A percentile compares a stretch with the other conserved stretches of the same genome.
These are phyloP conservation scores for Drechmeria coniospora DNA, from an alignment of 2,329 filamentous ascomycete genomes.

Conservation along the genomic window DNA sequence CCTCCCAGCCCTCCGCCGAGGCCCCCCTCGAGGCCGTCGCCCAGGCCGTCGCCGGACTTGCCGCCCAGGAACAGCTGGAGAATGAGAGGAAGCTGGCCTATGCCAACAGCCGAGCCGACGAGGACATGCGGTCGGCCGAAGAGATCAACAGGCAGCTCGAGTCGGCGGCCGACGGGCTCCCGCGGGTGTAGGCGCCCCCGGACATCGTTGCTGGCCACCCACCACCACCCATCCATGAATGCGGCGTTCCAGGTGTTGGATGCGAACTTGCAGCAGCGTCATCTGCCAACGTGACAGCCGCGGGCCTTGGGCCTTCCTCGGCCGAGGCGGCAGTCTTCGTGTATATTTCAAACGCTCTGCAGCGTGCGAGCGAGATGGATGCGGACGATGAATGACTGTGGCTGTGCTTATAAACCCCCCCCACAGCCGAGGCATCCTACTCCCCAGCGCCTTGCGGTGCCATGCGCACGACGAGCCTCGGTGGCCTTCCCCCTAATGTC, in stretches of 20 bases:
- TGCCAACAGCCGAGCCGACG: slow-evolving; percentile 17
- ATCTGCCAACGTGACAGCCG: too few relatives aligned
- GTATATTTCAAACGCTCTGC: too few relatives aligned
- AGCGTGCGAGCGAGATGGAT: too few relatives aligned
- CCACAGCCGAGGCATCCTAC: too few relatives aligned
- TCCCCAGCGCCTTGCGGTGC: too few relatives aligned
- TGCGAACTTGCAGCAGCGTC: too few relatives aligned
- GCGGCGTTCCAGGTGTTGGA: slow-evolving; percentile 2
- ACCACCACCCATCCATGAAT: slow-evolving; percentile 1
- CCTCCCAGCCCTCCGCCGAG: slow-evolving; percentile 14
- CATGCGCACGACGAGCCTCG: too few relatives aligned
- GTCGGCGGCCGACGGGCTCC: slow-evolving; percentile 15
- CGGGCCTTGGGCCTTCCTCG: too few relatives aligned
- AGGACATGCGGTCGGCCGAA: slow-evolving; percentile 32
- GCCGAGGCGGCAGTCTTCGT: too few relatives aligned
- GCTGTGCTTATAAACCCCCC: too few relatives aligned
- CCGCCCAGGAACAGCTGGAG: slow-evolving; percentile 24
- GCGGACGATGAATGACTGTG: too few relatives aligned
- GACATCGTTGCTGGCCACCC: neutral
- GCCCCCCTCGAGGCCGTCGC: slow-evolving; percentile 33
- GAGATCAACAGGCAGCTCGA: slow-evolving; percentile 40
- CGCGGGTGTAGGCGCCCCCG: slow-evolving; percentile 9
- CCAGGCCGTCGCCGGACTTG: slow-evolving; percentile 29
- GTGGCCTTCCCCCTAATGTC: too few relatives aligned
- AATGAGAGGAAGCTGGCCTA: slow-evolving; percentile 20